Conservation (phyloP, 1,284 basidiomycete species). For the Calocybe gambosa region DNA sequence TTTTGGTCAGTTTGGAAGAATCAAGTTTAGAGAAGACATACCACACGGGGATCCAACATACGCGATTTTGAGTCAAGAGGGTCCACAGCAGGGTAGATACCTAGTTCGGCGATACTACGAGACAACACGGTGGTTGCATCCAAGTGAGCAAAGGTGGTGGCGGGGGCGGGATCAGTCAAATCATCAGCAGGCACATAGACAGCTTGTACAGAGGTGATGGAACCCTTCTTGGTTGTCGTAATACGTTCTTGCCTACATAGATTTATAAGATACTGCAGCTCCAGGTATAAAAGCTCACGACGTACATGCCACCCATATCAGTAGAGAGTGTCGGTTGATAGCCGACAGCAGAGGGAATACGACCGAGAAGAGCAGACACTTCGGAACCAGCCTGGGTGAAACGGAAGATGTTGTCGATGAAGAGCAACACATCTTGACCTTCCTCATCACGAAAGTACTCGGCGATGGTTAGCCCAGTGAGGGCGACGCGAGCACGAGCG, state of each 20-base stretch:
- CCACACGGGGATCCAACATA: conserved; percentile 99
- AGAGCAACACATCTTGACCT: conserved; percentile 98
- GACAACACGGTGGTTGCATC: conserved; percentile 99
- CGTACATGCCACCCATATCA: conserved; percentile 99
- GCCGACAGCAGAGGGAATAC: conserved; percentile 99
- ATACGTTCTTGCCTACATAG: conserved; percentile 88
- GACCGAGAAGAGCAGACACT: conserved; percentile 98
- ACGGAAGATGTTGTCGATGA: conserved; percentile 99
- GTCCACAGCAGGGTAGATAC: conserved; percentile 99
- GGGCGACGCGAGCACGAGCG: conserved; percentile 99
- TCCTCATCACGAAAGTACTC: conserved; percentile 99
- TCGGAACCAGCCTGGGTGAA: conserved; percentile 99
- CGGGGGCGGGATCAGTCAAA: conserved; percentile 99
- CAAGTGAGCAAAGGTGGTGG: conserved; percentile 99
- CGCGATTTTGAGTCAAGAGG: conserved; percentile 99
- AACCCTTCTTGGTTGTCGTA: conserved; percentile 99
- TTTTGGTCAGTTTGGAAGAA: conserved; percentile 3
- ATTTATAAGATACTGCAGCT: conserved; percentile 5
- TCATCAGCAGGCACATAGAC: conserved; percentile 99
- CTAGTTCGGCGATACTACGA: conserved; percentile 97
- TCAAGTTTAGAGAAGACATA: conserved; percentile 35
- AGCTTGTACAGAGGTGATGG: conserved; percentile 98
- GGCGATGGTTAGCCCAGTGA: conserved; percentile 97
- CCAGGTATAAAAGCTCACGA: conserved; percentile 17
- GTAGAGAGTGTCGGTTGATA: conserved; percentile 99